Evolutionary conservation across 345 rosid species (phyloP).

Genomic region (Pseudoturritis turrita): DNA sequence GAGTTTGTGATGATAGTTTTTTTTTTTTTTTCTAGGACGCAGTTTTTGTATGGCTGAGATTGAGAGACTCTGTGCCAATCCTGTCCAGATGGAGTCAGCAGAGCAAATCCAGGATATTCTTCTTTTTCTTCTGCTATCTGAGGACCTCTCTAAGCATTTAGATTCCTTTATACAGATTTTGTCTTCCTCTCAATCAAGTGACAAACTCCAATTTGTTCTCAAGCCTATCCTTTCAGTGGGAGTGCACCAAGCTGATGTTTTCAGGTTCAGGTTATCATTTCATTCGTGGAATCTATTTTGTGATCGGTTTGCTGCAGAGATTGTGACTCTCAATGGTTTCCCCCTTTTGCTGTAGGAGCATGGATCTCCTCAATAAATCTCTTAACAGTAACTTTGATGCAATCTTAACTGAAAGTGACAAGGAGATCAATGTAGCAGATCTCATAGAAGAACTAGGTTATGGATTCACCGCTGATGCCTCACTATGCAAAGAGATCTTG

Average conservation of each 20-base stretch:
- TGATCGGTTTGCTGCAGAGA: not conserved
- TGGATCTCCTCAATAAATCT: not conserved
- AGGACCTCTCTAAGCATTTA: not conserved
- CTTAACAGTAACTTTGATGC: not conserved
- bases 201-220: not conserved
- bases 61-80: constrained; percentile 7
- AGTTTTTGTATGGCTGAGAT: constrained; percentile 61
- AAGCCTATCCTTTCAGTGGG: too few relatives aligned
- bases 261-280: not conserved
- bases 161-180: not conserved
- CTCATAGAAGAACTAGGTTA: constrained; percentile 68
- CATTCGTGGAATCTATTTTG: not conserved
- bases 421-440: constrained; percentile 67
- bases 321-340: not conserved
- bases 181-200: not conserved
- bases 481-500: constrained; percentile 61
- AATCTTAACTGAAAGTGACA: constrained; percentile 68
- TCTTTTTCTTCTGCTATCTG: not conserved
- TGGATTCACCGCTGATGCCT: constrained; percentile 64
- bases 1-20: too few relatives aligned
- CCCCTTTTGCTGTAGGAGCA: not conserved
- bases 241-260: not conserved
- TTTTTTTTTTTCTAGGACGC: constrained; percentile 39
- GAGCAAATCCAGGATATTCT: not conserved
- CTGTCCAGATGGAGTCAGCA: not conserved